Base-by-base conservation (phyloP, 2,329 filamentous ascomycete species). In the Nannizziopsis barbatae region DNA sequence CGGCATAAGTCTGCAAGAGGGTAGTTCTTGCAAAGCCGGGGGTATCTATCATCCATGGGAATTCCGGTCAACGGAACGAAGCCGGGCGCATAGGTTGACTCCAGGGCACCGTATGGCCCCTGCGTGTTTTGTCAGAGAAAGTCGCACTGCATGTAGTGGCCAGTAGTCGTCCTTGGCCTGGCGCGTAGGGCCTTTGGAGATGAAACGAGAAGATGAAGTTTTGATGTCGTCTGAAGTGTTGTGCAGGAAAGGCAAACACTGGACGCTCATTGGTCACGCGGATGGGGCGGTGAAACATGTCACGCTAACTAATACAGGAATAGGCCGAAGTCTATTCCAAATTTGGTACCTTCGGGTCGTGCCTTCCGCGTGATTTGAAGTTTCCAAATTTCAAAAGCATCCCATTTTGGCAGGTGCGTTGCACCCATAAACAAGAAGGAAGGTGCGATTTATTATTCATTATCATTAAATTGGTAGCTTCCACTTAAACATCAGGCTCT, bases 101-200 rank as follows among this genome's bases (percentile, higher is more conserved):
- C 15, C 39, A 12, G 18, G 27, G 7, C 33, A 2, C 18, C 31
- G 8, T n/a, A 38, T 40, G n/a, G 18, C 20, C 14, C 30, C 15
- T 33, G 2, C 3, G 9, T 36, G 45, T 47, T 42, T 47, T 14
- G n/a, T 6, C 11, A 42, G 15, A n/a, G 7, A 14, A 27, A 1
- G 30, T 47, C 35, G 14, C 45, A 42, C 37, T 2, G 45, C 38
- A 47, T 42, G 38, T 27, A 42, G 20, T 47, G 45, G 45, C n/a
- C 27, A 7, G 4, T 11, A 22, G 17, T 36, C 4, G 37, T 36
- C 31, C 45, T 47, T 47, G 45, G 38, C 38, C 38, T 33, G 31
- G 45, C 45, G 45, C 37, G 38, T 47, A 47, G 30, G 38, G 22
- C 30, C 8, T n/a, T 36, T n/a, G 33, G 11, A 12, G 15, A 36